Evolutionary conservation across 2,329 filamentous ascomycete species (phyloP), one percentile per base, ranked within the genome.

Genomic region (Monilinia aucupariae): DNA sequence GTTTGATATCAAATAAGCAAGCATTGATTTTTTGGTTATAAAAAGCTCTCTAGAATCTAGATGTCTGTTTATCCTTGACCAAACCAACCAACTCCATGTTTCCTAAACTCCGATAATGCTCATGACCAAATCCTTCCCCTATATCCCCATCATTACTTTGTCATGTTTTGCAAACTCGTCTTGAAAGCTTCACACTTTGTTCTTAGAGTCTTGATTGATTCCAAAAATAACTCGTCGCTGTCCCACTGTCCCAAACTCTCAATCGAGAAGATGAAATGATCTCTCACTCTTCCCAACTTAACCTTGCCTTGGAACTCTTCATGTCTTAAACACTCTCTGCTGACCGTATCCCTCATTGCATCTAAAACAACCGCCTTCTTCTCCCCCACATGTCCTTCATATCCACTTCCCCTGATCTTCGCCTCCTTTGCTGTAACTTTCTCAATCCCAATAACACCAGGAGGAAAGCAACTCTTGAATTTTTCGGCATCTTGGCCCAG

Each of bases 261-360:
- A 43, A 99, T 83, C 61, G 86, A 89, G 81, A 94, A 99, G 76
- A 99, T 97, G 76, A 99, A 99, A 78, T 99, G 96, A 75, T 99
- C 94, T 68, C 92, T 82, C 71, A 92, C 81, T 61, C 96, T 83
- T 50, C 94, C 94, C 39, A 99, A 84, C 80, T 92, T 92, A 67
- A 99, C 94, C 80, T 97, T 99, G 74, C 87, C 90, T 77, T 94
- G 85, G 78, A 99, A 97, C 78, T 97, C 94, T 32, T 87, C 82
- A 74, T 99, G 93, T 56, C 94, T 86, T 73, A 99, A 77, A 72
- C 89, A 94, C 78, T 99, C 96, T 69, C 94, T 85, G 76, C 90
- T 96, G 66, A 99, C 93, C 0, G 93, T 97, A 75, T 99, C 96
- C 72, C 89, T 90, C 86, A 97, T 96, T 1, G 93, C 80, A 75